Conservation (phyloP, 192 early-diverging fungal species). For the Geranomyces michiganensis region DNA sequence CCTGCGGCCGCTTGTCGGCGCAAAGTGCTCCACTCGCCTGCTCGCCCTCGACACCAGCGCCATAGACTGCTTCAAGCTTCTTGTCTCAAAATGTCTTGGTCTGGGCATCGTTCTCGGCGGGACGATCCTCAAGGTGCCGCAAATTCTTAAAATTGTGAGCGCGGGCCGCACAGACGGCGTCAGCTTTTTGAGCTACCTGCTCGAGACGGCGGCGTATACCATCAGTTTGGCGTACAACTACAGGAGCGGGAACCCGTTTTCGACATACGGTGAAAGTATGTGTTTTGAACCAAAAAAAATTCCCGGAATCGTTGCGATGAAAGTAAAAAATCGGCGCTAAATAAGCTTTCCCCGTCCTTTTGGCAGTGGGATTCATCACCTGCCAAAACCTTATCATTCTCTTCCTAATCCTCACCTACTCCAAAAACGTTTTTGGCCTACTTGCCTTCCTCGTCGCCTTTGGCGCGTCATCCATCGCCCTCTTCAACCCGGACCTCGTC, state of each 20-base stretch:
- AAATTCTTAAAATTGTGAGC: conserved; percentile 87
- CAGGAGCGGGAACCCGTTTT: conserved; percentile 82
- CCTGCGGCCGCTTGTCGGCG: conserved; percentile 73
- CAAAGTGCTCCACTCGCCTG: conserved; percentile 74
- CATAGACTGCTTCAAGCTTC: conserved; percentile 75
- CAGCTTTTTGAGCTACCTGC: conserved; percentile 73
- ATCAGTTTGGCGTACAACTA: conserved; percentile 87
- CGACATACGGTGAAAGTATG: conserved; percentile 61
- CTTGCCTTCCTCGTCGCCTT: conserved; percentile 40
- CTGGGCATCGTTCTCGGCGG: conserved; percentile 93
- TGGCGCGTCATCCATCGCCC: conserved; percentile 50
- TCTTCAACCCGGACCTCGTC: conserved; percentile 57
- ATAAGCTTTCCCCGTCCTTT: neutral
- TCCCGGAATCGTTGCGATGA: neutral
- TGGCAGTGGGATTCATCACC: conserved; percentile 72
- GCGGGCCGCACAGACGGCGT: conserved; percentile 76
- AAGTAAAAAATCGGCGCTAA: no score
- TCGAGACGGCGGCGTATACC: conserved; percentile 81
- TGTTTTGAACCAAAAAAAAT: no score
- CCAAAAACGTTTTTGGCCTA: conserved; percentile 37
- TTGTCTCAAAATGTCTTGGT: conserved; percentile 88
- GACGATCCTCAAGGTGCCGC: conserved; percentile 93
- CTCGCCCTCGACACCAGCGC: conserved; percentile 73
- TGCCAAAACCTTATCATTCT: conserved; percentile 81
- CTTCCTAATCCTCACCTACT: conserved; percentile 48